Evolutionary conservation across 1,139 yeast species (phyloP), one percentile per base, ranked within the genome.

Genomic region (Hemisphaericaspora lyxosophila): DNA sequence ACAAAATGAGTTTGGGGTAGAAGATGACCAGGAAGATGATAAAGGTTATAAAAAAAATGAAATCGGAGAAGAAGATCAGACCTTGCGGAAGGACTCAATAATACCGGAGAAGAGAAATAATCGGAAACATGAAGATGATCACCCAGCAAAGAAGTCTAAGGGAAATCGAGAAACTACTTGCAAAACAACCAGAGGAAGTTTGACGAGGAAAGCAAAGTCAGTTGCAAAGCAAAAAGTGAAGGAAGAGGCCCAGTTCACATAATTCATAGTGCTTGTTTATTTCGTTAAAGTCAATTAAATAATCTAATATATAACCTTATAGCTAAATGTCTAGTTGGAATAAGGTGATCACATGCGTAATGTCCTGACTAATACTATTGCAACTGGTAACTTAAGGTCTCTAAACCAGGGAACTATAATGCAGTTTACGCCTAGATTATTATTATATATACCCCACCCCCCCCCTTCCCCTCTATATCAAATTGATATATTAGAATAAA

Each of bases 41-140:
- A 18, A 31, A 14, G 27, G 11, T 8, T 26, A 20, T 8, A 26
- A 31, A 13, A 26, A 22, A 20, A 12, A 20, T 7, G 14, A 30
- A 19, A 13, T 11, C 9, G 16, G 14, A 17, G 27, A 25, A 25
- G 15, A 12, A 4, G 27, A 25, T 6, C 9, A 25, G 5, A 9
- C 15, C 9, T 11, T 24, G 26, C 9, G 5, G 26, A 24, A 7
- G 26, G n/a, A 24, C 26, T 25, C 27, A 5, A 12, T 9, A 25
- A n/a, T 17, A 7, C 29, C 29, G 16, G n/a, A 14, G 12, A 26
- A 26, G 29, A 26, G 29, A 26, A 26, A 19, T 15, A 26, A 26
- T 7, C 19, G 16, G 12, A 19, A 19, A 5, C 12, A 19, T 14
- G 29, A 19, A 8, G 23, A 19, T 7, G 8, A 19, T 19, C 23